Evolutionary conservation across 75 land plant species (phyloP), one percentile per base, ranked within the genome.

Genomic region (Selaginella tamariscina): DNA sequence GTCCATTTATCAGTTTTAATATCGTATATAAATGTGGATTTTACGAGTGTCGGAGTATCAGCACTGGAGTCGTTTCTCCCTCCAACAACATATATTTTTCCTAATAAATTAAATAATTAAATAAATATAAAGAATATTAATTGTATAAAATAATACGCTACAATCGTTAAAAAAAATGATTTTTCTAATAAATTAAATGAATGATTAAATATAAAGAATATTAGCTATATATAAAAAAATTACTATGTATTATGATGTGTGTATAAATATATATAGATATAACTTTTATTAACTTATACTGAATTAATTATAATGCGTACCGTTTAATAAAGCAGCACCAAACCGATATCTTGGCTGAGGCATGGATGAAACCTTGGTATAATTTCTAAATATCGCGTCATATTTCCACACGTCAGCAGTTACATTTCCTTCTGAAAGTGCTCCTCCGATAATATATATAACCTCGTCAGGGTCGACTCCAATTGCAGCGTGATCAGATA

Each of bases 41-140:
- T 71, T 8, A 55, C 55, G 33, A 66, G 13, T 24, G 39, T 29
- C 13, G 21, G 22, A 28, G 55, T 0, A 27, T 13, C 44, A 22
- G 68, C 65, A 27, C 8, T 29, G 0, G 69, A 8, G 21, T 59
- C 57, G 29, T 68, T 59, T 64, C 81, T 66, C 44, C 81, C 81
- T 1, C 81, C 81, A 23, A 79, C 71, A 26, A 79, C 70, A 32
- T 79, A 79, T 24, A 79, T 75, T 28, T 33, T 75, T 23, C 75
- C 81, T 39, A 15, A 5, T n/a, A n/a, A n/a, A n/a, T n/a, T n/a
- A n/a, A n/a, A n/a, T n/a, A n/a, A n/a, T n/a, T n/a, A n/a, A n/a
- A n/a, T n/a, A n/a, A n/a, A n/a, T n/a, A n/a, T n/a, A n/a, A n/a
- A n/a, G n/a, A n/a, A n/a, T n/a, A n/a, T n/a, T n/a, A n/a, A n/a